phyloP scores from a whole-genome alignment of 257 asterid species.

The Fraxinus excelsior region DNA sequence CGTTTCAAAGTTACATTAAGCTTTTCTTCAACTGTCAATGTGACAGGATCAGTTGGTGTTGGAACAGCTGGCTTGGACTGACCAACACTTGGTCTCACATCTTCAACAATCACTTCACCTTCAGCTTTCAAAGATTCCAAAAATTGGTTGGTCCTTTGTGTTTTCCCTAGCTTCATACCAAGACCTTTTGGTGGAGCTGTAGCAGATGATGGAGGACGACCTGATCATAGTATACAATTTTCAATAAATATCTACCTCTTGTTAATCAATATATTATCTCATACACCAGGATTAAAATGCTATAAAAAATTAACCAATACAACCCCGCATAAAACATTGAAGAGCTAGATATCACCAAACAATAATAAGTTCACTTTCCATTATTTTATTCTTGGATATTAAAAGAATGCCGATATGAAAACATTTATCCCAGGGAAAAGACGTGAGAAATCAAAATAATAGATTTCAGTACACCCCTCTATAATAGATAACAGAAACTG shows the following conservation, averaged over 20 bases:
- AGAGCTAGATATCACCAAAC: neutral
- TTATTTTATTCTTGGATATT: neutral
- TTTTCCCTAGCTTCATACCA: slow-evolving; percentile 75
- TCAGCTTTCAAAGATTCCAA: slow-evolving; percentile 73
- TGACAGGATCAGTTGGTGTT: slow-evolving; percentile 65
- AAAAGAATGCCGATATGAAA: neutral
- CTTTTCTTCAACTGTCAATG: slow-evolving; percentile 63
- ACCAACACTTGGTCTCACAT: slow-evolving; percentile 62
- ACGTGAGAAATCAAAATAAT: neutral
- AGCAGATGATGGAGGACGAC: slow-evolving; percentile 59
- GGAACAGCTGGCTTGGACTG: slow-evolving; percentile 61
- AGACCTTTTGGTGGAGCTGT: slow-evolving; percentile 70
- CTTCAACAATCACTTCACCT: slow-evolving; percentile 71
- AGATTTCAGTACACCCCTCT: neutral
- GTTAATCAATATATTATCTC: neutral
- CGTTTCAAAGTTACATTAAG: slow-evolving; percentile 56
- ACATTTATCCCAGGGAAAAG: slow-evolving; percentile 2
- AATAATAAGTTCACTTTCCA: slow-evolving; percentile 1
- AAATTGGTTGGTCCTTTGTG: slow-evolving; percentile 65
- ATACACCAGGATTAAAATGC: neutral
- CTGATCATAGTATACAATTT: slow-evolving; percentile 31
- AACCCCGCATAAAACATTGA: neutral
- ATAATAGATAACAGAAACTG: neutral
- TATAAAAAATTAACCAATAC: neutral
- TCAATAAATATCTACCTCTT: slow-evolving; percentile 16